These are phyloP conservation scores for Tricholomella constricta DNA, from an alignment of 768 basidiomycete genomes.

Conservation along the genomic window DNA sequence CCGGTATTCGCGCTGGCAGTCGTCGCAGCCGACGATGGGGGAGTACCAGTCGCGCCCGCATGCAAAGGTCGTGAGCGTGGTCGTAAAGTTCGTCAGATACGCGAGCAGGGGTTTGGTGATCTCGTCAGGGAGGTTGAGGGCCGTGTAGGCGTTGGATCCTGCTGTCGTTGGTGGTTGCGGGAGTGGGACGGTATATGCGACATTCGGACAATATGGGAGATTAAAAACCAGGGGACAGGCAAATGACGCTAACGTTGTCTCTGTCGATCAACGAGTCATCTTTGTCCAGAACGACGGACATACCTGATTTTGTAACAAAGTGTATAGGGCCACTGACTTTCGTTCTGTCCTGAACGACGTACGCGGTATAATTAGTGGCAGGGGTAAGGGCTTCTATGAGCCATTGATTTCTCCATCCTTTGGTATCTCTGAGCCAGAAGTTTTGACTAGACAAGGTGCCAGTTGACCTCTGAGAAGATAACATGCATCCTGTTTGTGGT, in stretches of 20 bases:
- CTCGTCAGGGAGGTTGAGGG: conserved; percentile 47
- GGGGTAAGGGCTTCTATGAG: conserved; percentile 58
- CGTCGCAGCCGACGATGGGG: conserved; percentile 72
- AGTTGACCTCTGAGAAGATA: conserved; percentile 40
- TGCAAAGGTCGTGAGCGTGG: conserved; percentile 67
- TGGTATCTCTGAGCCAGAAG: conserved; percentile 55
- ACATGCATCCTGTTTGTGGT: conserved; percentile 61
- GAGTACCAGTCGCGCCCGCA: conserved; percentile 85
- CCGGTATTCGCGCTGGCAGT: conserved; percentile 74
- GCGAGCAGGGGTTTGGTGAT: conserved; percentile 55
- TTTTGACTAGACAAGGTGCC: conserved; percentile 45
- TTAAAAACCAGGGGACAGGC: conserved; percentile 69
- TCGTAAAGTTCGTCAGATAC: conserved; percentile 74
- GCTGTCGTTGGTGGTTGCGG: conserved; percentile 43
- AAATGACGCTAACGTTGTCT: conserved; percentile 51
- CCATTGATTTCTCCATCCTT: conserved; percentile 74
- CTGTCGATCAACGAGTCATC: neutral
- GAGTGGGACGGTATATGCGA: conserved; percentile 71
- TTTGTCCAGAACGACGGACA: conserved; percentile 19
- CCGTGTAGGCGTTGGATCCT: conserved; percentile 46
- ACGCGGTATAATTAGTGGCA: conserved; percentile 79
- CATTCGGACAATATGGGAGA: conserved; percentile 73
- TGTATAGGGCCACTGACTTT: conserved; percentile 69
- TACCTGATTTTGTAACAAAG: conserved; percentile 76
- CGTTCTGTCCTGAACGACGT: conserved; percentile 55